Base-by-base conservation (phyloP, 805 yeast species). In the Kodamaea neixiangensis region DNA sequence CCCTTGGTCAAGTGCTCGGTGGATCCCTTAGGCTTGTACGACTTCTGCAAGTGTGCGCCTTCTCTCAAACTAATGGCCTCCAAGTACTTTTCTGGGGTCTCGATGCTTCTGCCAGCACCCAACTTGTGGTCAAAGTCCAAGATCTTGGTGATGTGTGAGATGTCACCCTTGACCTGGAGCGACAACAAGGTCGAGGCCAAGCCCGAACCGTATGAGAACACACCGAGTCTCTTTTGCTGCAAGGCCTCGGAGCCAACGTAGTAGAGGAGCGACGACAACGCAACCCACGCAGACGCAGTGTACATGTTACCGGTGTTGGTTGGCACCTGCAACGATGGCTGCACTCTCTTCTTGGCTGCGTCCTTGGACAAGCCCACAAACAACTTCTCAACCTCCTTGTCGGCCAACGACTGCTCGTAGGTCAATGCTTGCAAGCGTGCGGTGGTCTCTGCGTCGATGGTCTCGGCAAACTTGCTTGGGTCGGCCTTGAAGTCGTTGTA, bases 271-370 rank as follows among this genome's bases (percentile, higher is more conserved):
- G 98, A 93, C 29, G 93, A 80, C 53, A 94, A 79, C 6, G 97
- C 82, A 33, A 96, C 85, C 81, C 88, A 94, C 44, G 90, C 84
- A 33, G 97, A 89, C 57, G 92, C 98, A 42, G 98, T 89, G 81
- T 94, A 94, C 89, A 92, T 87, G 81, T 94, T 94, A 75, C 99
- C 99, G 56, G 96, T 90, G 75, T 93, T 93, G 56, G 98, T 93
- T 66, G 98, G 93, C 42, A 91, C 90, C 60, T 75, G 78, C 69
- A 94, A 77, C 15, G 96, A 84, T 33, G 97, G 94, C 47, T 77
- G 76, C 52, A 94, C 90, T 70, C 89, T 82, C 64, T 77, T 80
- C 56, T 81, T 80, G 55, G 83, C 76, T 56, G 76, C 72, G 54
- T 80, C 84, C 78, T 91, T 89, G 52, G 96, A 82, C 56, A 86